Evolutionary conservation across 306 rosid genomes (phyloP), one percentile per base, ranked within the genome.

Genomic region (Glycine latifolia): DNA sequence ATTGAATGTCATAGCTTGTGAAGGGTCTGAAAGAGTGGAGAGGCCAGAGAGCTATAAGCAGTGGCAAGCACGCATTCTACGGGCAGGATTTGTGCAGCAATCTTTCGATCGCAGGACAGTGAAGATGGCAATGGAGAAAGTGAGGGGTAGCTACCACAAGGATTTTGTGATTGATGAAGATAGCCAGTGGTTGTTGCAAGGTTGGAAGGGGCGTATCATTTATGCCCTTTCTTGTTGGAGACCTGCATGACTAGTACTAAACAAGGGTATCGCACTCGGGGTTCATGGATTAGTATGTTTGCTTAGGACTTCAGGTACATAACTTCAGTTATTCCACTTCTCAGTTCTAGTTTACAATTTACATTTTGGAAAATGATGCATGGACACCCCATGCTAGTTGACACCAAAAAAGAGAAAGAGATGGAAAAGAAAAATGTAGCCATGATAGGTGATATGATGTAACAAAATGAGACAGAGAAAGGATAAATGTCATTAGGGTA

Each of bases 51-150:
- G 67, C 43, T 60, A 10, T 10, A 60, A 60, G 15, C 67, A 60
- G 43, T 60, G 67, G 67, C 67, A 60, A 31, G 67, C 67, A 60
- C 67, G 43, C 43, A 60, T 60, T 26, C 41, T 60, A 8, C 41
- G 67, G 8, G 67, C 67, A 0, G 67, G 67, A 3, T 60, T 60
- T 60, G 37, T 60, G 67, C 67, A 60, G 11, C 67, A 60, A 26
- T 60, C n/a, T 60, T 60, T 60, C 31, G 67, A 26, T 60, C 67
- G 41, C 1, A 8, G 31, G 41, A 60, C 67, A 0, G 67, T 60
- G 67, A 60, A 60, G 67, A 26, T 60, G 67, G 67, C 67, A 60
- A 60, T 60, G 67, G 8, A 60, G 43, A 60, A 60, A 60, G 67
- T 60, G n/a, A 60, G 67, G 8, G 14, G n/a, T 26, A 60, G 67